Evolutionary conservation across 2,329 filamentous ascomycete species (phyloP), one percentile per base, ranked within the genome.

Genomic region (Talaromyces sp.): DNA sequence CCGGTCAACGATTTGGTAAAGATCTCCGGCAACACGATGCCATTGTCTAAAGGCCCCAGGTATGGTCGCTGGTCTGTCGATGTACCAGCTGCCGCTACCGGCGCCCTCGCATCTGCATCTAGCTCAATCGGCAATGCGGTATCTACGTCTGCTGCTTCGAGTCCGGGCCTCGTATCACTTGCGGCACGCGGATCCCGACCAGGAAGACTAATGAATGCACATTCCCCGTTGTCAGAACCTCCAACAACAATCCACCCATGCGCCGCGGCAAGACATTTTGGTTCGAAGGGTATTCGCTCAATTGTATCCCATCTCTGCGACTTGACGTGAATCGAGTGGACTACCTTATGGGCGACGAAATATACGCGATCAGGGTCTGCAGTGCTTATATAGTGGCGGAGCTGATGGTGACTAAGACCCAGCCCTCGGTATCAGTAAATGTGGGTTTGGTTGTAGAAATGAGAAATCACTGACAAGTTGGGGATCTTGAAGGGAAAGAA

Each of bases 191-290:
- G 23, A 16, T 57, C 58, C 64, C 71, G 74, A 60, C 70, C 73
- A 65, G 74, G 69, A 48, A 93, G 80, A 67, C 84, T 86, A 70
- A 96, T 89, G 61, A 92, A 88, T 33, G 90, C 88, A 72, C 96
- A 96, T 72, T 96, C 89, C 63, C 95, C 95, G 67, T 87, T 86
- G 70, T 96, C 89, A 64, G 83, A 82, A 44, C 93, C 93, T 54
- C 93, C 95, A 54, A 93, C 91, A 70, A 91, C 96, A 40, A 98
- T 84, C 89, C 91, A 98, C 59, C 92, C 92, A 70, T 90, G 85
- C 60, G 87, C 88, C 7, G 91, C 90, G n/a, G 91, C 89, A 6
- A 97, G 85, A 75, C 93, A 98, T 77, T 91, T 86, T n/a, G 93
- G 84, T 63, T 86, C 82, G 58, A 88, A 95, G 67, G 82, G 86